These are phyloP conservation scores for Mycosphaerella sp. DNA, from an alignment of 2,329 filamentous ascomycete species.

Conservation along the genomic window DNA sequence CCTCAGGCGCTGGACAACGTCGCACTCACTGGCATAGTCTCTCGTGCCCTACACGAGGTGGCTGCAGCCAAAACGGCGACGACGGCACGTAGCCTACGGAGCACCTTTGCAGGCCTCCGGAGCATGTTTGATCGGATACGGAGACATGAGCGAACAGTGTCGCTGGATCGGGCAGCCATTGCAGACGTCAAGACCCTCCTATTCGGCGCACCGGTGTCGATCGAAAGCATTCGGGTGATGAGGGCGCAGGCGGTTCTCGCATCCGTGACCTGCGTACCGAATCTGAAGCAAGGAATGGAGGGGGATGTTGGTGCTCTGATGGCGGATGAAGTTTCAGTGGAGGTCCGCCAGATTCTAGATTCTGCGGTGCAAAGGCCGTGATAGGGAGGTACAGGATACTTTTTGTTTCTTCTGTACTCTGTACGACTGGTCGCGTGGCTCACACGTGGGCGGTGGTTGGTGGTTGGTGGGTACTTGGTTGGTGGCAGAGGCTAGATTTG, in stretches of 20 bases:
- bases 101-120: conserved; percentile 23
- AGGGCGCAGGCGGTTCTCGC: conserved; percentile 28
- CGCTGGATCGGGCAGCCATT: conserved; percentile 9
- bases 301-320: conserved; percentile 17
- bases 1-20: conserved; percentile 18
- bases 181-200: conserved; percentile 22
- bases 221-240: conserved; percentile 27
- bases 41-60: conserved; percentile 18
- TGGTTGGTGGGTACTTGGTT: too few relatives aligned
- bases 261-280: conserved; percentile 16
- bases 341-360: conserved; percentile 10
- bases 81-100: conserved; percentile 15
- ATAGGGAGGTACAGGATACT: background rate
- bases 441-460: conserved; percentile 1
- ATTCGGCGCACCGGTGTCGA: conserved; percentile 24
- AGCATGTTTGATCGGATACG: conserved; percentile 12
- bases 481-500: background rate
- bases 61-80: conserved; percentile 16
- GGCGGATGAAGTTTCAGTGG: conserved; percentile 13
- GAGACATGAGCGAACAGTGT: conserved; percentile 9
- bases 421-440: conserved; percentile 5
- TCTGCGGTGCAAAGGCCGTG: conserved; percentile 2
- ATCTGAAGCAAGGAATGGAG: conserved; percentile 15
- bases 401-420: background rate
- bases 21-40: conserved; percentile 14